Evolutionary conservation across 148 eudicot species (phyloP), one percentile per base, ranked within the genome.

Genomic region (Pharnaceum exiguum): DNA sequence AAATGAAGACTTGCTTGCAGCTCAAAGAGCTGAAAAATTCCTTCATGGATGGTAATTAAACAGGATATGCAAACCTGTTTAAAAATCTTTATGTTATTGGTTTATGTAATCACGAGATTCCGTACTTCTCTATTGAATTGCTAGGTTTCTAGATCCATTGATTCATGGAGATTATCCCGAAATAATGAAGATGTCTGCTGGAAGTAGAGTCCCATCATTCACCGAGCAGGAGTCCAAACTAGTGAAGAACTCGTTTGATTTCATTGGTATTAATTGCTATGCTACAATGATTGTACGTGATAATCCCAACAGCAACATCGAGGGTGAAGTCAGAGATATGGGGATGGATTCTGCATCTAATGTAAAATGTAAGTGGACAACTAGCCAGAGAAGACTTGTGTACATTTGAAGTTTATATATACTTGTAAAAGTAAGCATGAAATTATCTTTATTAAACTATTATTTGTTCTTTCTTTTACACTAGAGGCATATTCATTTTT

Each of bases 171-270:
- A 49, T 28, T 49, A 49, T 49, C 53, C 53, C 2, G 35, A 49
- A 13, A 10, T 28, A 27, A 49, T 49, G 53, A 49, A 49, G 53
- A 49, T 4, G 19, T 26, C 9, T 19, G 53, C 9, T 2, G 35
- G 35, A 2, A 49, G 9, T 5, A 49, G 53, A n/a, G 4, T 49
- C 1, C 53, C 53, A 26, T 3, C 35, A 5, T 49, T 49, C 35
- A 49, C 19, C 1, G 21, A 49, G 28, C 4, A 28, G 1, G 53
- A 49, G 10, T 49, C 35, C 0, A n/a, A 49, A 35, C 35, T 49
- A 16, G 53, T 49, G 33, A 27, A 27, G 33, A 49, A 28, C 53
- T 49, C 53, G 1, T 26, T 49, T 28, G 53, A 49, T 21, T 49
- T 49, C n/a, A 49, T 49, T 2, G 53, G 53, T 5, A 4, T 49